Percentiles rank a stretch among this genome's conserved stretches.
Conservation (phyloP, 805 yeast genomes). For the Candida cerambycidarum region DNA sequence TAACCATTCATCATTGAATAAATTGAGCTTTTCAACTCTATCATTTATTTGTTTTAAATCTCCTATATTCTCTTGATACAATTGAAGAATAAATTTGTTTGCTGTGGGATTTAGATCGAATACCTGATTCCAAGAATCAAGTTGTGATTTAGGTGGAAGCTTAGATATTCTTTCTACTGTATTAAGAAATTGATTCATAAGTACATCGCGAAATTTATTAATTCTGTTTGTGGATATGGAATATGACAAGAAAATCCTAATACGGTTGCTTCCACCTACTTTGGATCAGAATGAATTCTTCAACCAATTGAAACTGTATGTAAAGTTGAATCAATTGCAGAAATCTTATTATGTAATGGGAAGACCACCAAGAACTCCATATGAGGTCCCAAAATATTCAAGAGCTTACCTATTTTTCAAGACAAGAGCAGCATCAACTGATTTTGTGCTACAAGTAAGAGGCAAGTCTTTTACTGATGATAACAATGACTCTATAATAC, state of each 20-base stretch:
- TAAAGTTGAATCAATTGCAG: slow-evolving; percentile 11
- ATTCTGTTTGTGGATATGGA: slow-evolving; percentile 2
- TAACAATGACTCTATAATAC: slow-evolving; percentile 28
- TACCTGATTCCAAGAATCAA: slow-evolving; percentile 8
- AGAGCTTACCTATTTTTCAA: slow-evolving; percentile 42
- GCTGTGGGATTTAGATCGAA: slow-evolving; percentile 15
- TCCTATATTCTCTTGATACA: slow-evolving; percentile 9
- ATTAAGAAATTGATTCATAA: slow-evolving; percentile 4
- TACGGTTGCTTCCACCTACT: slow-evolving; percentile 47
- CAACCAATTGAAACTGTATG: slow-evolving; percentile 15
- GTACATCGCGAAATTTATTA: slow-evolving; percentile 1
- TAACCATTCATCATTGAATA: slow-evolving; percentile 27
- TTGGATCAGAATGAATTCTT: slow-evolving; percentile 29
- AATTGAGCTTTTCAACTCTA: neutral
- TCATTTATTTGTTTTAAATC: slow-evolving; percentile 4
- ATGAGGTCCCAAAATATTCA: slow-evolving; percentile 39
- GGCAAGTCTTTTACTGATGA: slow-evolving; percentile 25
- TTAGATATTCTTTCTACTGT: slow-evolving; percentile 2
- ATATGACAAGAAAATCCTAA: slow-evolving; percentile 12
- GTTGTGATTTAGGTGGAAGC: slow-evolving; percentile 11
- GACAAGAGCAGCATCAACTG: slow-evolving; percentile 22
- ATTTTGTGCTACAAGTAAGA: slow-evolving; percentile 25
- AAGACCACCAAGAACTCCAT: slow-evolving; percentile 36
- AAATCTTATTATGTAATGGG: slow-evolving; percentile 43
- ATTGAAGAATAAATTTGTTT: slow-evolving; percentile 8